Evolutionary conservation across 2,329 filamentous ascomycete species (phyloP).

Genomic region (Pseudocercospora fijiensis): DNA sequence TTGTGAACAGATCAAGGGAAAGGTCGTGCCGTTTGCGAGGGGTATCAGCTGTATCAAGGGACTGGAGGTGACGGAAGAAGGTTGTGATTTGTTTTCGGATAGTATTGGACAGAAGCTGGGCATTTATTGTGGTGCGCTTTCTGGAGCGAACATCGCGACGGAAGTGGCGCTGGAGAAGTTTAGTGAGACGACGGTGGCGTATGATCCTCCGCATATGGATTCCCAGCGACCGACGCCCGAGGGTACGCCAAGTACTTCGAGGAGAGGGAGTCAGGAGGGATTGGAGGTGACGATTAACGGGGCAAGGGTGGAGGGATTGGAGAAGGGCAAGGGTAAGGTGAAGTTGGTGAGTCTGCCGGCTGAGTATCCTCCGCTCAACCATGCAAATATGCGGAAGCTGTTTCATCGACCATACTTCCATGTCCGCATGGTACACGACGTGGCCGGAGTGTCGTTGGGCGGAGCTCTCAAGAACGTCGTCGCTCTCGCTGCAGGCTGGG

Average conservation of each 20-base stretch:
- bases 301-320: constrained; percentile 38
- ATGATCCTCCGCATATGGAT: constrained; percentile 88
- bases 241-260: constrained; percentile 43
- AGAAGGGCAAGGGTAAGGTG: constrained; percentile 56
- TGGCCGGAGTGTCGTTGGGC: constrained; percentile 93
- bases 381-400: constrained; percentile 75
- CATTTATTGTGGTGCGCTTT: constrained; percentile 95
- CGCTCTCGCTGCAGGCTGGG: constrained; percentile 88
- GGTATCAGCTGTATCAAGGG: constrained; percentile 98
- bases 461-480: constrained; percentile 97
- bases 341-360: constrained; percentile 60
- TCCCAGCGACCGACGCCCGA: constrained; percentile 69
- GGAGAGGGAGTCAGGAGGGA: constrained; percentile 27
- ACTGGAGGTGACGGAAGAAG: constrained; percentile 84
- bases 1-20: constrained; percentile 78
- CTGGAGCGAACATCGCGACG: constrained; percentile 91
- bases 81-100: constrained; percentile 88
- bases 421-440: constrained; percentile 87
- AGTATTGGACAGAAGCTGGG: constrained; percentile 86
- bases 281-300: constrained; percentile 30
- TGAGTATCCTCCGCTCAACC: constrained; percentile 84
- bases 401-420: constrained; percentile 99
- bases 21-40: constrained; percentile 87
- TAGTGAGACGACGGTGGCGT: constrained; percentile 95
- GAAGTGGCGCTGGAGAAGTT: constrained; percentile 96